phyloP scores from a whole-genome alignment of 2,329 filamentous ascomycete genomes.

The Davidsoniella neocaledoniae region DNA sequence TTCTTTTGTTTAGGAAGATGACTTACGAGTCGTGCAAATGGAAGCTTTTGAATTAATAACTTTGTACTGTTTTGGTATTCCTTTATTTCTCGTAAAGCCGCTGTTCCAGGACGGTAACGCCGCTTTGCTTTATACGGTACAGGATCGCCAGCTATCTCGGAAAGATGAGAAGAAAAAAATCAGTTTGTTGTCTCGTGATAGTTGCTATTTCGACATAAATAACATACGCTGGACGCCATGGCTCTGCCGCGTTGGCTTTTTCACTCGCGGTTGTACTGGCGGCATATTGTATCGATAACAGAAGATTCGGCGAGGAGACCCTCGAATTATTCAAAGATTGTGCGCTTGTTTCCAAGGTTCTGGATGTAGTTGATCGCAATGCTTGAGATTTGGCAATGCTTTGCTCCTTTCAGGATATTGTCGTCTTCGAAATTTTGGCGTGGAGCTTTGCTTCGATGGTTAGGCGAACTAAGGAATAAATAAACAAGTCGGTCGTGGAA shows the following conservation, averaged over 20 bases:
- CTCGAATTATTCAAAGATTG: too few relatives aligned
- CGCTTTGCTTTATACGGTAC: conserved; percentile 43
- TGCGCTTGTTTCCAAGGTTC: too few relatives aligned
- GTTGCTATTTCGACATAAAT: background rate
- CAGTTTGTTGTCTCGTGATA: background rate
- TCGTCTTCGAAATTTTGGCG: too few relatives aligned
- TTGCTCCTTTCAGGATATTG: too few relatives aligned
- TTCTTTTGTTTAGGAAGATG: background rate
- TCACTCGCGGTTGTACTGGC: conserved; percentile 3
- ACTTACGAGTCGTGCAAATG: conserved; percentile 58
- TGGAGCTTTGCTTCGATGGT: too few relatives aligned
- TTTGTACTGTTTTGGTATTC: conserved; percentile 82
- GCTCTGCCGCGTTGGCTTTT: conserved; percentile 6
- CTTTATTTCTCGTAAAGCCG: conserved; percentile 81
- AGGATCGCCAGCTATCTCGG: conserved; percentile 51
- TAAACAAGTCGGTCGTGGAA: too few relatives aligned
- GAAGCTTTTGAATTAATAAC: conserved; percentile 63
- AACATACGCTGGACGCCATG: conserved; percentile 9
- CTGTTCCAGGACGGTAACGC: conserved; percentile 62
- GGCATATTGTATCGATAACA: conserved; percentile 6
- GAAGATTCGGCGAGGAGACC: too few relatives aligned
- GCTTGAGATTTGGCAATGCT: too few relatives aligned
- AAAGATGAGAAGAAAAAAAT: background rate
- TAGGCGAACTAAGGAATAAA: too few relatives aligned
- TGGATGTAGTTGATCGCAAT: too few relatives aligned